A percentile compares a stretch with the other conserved stretches of the same genome.
Evolutionary conservation across 2,329 filamentous ascomycete species (phyloP).

Genomic region (Chrysoporthe puriensis): DNA sequence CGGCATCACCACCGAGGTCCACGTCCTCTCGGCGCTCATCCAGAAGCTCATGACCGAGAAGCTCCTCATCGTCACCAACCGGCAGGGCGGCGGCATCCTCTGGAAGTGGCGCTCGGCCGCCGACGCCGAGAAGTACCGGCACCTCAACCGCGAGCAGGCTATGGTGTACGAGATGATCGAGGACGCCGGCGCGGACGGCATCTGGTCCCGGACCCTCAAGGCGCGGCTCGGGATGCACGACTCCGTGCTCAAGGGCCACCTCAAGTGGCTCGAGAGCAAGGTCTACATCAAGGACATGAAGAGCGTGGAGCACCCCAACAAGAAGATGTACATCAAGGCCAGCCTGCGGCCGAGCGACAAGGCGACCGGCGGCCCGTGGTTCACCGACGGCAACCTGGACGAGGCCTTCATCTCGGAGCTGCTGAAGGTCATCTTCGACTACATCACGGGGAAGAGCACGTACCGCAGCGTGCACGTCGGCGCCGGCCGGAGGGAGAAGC

Average conservation of each 20-base stretch:
- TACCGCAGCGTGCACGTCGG: conserved; percentile 52
- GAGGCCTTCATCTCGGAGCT: conserved; percentile 83
- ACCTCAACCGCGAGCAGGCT: conserved; percentile 69
- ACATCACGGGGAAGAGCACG: conserved; percentile 73
- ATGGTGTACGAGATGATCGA: conserved; percentile 91
- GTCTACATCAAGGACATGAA: conserved; percentile 87
- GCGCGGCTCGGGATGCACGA: conserved; percentile 81
- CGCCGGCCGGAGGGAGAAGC: conserved; percentile 40
- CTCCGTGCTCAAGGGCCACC: conserved; percentile 75
- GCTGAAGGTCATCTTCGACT: conserved; percentile 72
- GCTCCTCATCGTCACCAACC: conserved; percentile 56
- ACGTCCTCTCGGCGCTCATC: conserved; percentile 58
- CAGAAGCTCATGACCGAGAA: conserved; percentile 64
- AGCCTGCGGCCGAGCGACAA: conserved; percentile 84
- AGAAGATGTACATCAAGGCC: conserved; percentile 95
- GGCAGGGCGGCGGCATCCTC: conserved; percentile 48
- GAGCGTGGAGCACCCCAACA: conserved; percentile 85
- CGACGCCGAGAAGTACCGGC: conserved; percentile 63
- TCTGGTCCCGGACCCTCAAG: conserved; percentile 89
- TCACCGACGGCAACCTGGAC: conserved; percentile 88
- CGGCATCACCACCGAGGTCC: conserved; percentile 55
- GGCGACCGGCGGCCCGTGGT: conserved; percentile 93
- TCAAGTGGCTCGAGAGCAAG: conserved; percentile 83
- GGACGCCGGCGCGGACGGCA: conserved; percentile 79
- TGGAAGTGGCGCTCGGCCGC: conserved; percentile 64